Evolutionary conservation across 441 rosid species (phyloP).

Genomic region (Mallotus repandus): DNA sequence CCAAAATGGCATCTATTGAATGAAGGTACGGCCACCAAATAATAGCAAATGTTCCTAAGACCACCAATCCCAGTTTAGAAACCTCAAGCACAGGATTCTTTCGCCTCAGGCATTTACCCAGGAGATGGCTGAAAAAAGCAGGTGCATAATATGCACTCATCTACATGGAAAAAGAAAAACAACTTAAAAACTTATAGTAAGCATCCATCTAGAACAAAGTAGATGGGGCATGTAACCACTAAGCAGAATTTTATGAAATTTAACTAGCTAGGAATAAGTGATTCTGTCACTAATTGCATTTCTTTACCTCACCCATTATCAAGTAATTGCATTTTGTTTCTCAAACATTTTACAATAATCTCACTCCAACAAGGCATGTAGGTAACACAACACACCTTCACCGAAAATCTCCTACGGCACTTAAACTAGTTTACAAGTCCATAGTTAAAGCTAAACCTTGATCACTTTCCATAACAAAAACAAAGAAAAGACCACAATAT

Average conservation of each 20-base stretch:
- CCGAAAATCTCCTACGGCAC: not conserved
- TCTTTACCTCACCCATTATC: not conserved
- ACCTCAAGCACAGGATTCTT: conserved; percentile 66
- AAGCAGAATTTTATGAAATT: not conserved
- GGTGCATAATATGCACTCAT: conserved; percentile 97
- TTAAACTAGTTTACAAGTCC: not conserved
- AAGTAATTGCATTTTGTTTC: not conserved
- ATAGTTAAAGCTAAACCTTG: not conserved
- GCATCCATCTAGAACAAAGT: conserved; percentile 1
- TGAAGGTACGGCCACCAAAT: conserved; percentile 91
- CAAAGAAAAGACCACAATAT: not conserved
- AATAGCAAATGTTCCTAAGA: conserved; percentile 61
- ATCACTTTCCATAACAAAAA: not conserved
- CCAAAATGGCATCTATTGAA: conserved; percentile 58
- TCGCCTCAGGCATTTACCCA: conserved; percentile 76
- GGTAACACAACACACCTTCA: not conserved
- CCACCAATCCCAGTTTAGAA: conserved; percentile 64
- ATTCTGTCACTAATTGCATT: not conserved
- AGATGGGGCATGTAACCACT: not conserved
- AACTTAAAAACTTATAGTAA: not conserved
- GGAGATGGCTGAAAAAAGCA: conserved; percentile 81
- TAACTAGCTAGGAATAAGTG: not conserved
- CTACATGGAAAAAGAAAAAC: conserved; percentile 35
- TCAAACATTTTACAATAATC: not conserved
- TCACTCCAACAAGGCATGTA: not conserved